These are phyloP conservation scores for Lactarius pseudohatsudake DNA, from an alignment of 768 basidiomycete species.

Conservation along the genomic window DNA sequence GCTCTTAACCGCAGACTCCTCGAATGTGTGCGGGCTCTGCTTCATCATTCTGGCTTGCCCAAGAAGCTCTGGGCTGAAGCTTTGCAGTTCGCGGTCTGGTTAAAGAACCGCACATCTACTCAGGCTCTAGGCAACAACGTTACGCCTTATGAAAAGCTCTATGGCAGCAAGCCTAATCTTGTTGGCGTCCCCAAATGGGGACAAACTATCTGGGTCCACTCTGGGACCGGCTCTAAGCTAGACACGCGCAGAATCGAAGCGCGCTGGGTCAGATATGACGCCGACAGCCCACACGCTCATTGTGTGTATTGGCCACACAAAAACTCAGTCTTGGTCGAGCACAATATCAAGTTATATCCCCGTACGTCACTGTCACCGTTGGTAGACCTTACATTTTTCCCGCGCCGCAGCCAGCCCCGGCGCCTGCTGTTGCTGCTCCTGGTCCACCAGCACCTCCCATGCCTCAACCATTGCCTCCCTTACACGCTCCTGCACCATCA, in stretches of 20 bases:
- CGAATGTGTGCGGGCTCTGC: neutral
- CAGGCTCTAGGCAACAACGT: slow-evolving; percentile 25
- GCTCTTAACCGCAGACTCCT: neutral
- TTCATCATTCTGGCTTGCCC: slow-evolving; percentile 19
- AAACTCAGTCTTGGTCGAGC: slow-evolving; percentile 32
- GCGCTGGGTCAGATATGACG: slow-evolving; percentile 39
- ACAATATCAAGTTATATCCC: slow-evolving; percentile 26
- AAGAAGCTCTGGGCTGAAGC: slow-evolving; percentile 35
- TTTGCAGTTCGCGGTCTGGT: slow-evolving; percentile 27
- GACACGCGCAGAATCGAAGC: slow-evolving; percentile 21
- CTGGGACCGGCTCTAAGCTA: slow-evolving; percentile 21
- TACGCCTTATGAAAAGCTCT: slow-evolving; percentile 33
- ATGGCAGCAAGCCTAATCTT: slow-evolving; percentile 34
- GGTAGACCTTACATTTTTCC: no score
- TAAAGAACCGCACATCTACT: slow-evolving; percentile 17
- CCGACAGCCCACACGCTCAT: slow-evolving; percentile 34
- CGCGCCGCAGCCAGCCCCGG: no score
- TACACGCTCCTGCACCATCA: no score
- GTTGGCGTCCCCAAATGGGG: slow-evolving; percentile 20
- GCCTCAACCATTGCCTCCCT: no score
- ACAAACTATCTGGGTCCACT: slow-evolving; percentile 26
- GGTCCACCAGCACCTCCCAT: no score
- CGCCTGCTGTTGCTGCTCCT: no score
- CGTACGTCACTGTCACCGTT: rapidly evolving
- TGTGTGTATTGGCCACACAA: slow-evolving; percentile 39